Conservation (phyloP, 1,139 yeast genomes). For the Yamadazyma atlantica region DNA sequence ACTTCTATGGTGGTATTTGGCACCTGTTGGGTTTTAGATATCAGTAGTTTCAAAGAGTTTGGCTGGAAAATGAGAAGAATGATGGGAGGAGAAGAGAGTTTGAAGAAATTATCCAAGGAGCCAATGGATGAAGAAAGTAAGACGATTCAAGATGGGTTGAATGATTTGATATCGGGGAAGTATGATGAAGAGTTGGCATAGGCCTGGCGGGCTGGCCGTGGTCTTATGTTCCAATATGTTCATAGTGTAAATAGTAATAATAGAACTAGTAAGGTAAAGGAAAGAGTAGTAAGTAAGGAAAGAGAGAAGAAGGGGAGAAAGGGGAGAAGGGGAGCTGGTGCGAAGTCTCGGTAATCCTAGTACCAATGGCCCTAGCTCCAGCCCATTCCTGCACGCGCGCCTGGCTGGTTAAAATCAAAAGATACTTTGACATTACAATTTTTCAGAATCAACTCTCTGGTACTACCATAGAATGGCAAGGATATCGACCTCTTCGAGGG, state of each 20-base stretch:
- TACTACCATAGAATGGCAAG: conserved; percentile 19
- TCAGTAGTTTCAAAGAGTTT: conserved; percentile 67
- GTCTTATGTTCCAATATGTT: too few species aligned
- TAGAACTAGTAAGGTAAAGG: too few species aligned
- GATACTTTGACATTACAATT: too few species aligned
- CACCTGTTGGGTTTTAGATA: conserved; percentile 76
- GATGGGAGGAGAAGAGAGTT: conserved; percentile 69
- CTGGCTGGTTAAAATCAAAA: neutral
- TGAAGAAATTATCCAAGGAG: conserved; percentile 42
- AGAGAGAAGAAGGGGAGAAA: too few species aligned
- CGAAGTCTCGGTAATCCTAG: too few species aligned
- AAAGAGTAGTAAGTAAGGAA: too few species aligned
- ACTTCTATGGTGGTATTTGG: conserved; percentile 76
- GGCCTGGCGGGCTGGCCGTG: neutral
- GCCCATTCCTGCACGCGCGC: neutral
- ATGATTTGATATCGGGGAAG: conserved; percentile 45
- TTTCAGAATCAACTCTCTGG: too few species aligned
- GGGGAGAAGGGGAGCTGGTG: too few species aligned
- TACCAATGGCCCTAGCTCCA: too few species aligned
- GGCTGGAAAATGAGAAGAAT: conserved; percentile 63
- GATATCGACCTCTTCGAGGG: conserved; percentile 16
- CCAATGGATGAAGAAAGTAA: conserved; percentile 71
- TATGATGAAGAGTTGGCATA: conserved; percentile 21
- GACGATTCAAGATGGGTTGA: conserved; percentile 51
- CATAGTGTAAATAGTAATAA: too few species aligned